Evolutionary conservation across 192 early-diverging fungal species (phyloP).

Genomic region (Tieghemiomyces parasiticus): DNA sequence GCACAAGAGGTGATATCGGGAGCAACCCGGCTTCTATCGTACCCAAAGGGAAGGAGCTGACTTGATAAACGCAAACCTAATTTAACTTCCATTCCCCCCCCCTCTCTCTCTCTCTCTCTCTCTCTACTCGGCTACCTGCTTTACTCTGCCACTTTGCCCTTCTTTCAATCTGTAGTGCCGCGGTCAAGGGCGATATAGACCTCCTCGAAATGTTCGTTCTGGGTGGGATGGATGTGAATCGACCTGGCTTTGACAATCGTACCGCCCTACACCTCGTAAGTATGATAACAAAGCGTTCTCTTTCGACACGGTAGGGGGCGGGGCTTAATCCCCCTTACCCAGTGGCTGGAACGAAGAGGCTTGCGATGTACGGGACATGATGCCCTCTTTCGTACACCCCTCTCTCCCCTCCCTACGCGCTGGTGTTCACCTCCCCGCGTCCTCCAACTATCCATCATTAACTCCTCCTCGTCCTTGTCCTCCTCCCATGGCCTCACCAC

Average conservation of each 20-base stretch:
- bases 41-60: no score
- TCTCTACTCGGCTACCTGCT: background rate
- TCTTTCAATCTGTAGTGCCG: constrained; percentile 19
- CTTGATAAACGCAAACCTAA: no score
- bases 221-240: constrained; percentile 53
- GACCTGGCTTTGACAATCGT: constrained; percentile 38
- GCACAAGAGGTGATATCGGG: constrained; percentile 20
- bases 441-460: background rate
- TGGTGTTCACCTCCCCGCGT: background rate
- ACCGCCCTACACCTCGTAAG: constrained; percentile 49
- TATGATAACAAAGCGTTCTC: no score
- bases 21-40: background rate
- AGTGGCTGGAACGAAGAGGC: background rate
- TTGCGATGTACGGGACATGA: background rate
- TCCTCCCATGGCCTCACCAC: background rate
- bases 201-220: constrained; percentile 34
- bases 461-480: background rate
- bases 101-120: no score
- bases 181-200: constrained; percentile 28
- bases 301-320: no score
- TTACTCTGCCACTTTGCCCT: no score
- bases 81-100: no score
- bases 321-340: background rate
- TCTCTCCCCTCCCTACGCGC: background rate
- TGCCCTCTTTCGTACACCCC: background rate